Conservation (phyloP, 371 early-diverging fungal genomes). For the Mucor plumbeus region DNA sequence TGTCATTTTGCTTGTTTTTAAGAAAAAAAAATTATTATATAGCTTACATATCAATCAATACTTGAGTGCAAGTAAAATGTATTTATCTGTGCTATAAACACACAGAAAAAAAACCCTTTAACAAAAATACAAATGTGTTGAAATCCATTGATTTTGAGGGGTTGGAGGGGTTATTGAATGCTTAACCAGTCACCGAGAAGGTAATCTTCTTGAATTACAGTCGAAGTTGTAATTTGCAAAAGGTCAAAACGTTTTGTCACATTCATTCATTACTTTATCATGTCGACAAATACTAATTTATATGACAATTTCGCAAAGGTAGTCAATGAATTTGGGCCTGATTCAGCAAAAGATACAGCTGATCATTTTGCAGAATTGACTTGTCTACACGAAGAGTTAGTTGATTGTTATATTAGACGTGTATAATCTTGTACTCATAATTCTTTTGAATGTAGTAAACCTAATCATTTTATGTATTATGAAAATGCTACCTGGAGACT, state of each 20-base stretch:
- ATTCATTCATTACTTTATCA: not conserved
- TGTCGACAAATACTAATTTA: constrained; percentile 4
- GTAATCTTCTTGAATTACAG: not conserved
- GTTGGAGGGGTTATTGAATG: not conserved
- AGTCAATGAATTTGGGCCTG: not conserved
- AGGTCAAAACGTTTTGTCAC: not conserved
- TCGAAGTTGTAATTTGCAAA: not conserved
- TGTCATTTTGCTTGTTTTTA: too few species aligned
- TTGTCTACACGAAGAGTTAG: not conserved
- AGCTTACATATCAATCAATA: too few species aligned
- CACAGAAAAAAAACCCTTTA: too few species aligned
- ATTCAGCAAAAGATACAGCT: not conserved
- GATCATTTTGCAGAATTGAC: constrained; percentile 6
- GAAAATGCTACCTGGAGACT: constrained; percentile 18
- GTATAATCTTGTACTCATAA: not conserved
- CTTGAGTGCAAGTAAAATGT: too few species aligned
- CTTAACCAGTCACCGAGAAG: constrained; percentile 3
- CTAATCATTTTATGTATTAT: constrained; percentile 3
- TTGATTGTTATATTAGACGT: not conserved
- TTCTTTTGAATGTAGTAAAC: not conserved
- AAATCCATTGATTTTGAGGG: too few species aligned
- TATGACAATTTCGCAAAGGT: constrained; percentile 10
- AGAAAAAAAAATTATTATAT: too few species aligned
- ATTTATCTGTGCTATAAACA: not conserved
- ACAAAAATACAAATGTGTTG: too few species aligned